Conservation (phyloP, 805 yeast species). For the Candida nanaspora region DNA sequence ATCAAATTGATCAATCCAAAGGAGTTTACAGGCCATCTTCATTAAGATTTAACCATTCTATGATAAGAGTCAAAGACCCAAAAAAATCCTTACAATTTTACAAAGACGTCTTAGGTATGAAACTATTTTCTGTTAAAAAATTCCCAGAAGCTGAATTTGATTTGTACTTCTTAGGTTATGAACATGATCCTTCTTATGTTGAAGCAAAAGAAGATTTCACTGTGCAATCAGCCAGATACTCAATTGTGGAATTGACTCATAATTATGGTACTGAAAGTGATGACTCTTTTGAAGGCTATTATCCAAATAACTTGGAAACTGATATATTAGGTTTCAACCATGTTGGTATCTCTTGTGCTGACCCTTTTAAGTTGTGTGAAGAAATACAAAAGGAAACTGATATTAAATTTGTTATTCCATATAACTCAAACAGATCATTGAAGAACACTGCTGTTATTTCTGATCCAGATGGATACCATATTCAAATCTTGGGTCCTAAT, state of each 20-base stretch:
- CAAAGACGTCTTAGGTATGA: conserved; percentile 74
- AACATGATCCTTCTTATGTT: conserved; percentile 34
- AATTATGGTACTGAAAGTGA: conserved; percentile 94
- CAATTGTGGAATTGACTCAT: conserved; percentile 83
- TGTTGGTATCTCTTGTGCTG: conserved; percentile 62
- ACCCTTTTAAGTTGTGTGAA: conserved; percentile 51
- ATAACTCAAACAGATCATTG: conserved; percentile 42
- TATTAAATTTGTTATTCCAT: conserved; percentile 51
- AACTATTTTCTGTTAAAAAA: conserved; percentile 48
- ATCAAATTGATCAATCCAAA: conserved; percentile 34
- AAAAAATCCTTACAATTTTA: conserved; percentile 70
- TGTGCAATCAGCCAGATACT: conserved; percentile 43
- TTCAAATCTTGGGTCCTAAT: conserved; percentile 57
- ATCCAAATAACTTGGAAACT: conserved; percentile 53
- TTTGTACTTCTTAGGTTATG: conserved; percentile 78
- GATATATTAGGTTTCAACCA: conserved; percentile 83
- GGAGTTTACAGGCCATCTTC: conserved; percentile 31
- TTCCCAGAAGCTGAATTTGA: conserved; percentile 72
- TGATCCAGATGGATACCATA: conserved; percentile 88
- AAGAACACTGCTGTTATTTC: conserved; percentile 62
- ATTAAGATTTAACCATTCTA: conserved; percentile 73
- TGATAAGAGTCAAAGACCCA: conserved; percentile 91
- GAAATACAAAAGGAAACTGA: conserved; percentile 40
- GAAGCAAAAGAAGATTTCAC: conserved; percentile 32
- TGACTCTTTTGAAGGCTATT: conserved; percentile 61